These are phyloP conservation scores for Polytrichum formosum DNA, from an alignment of 225 moss, liverwort and hornwort species.

Conservation along the genomic window DNA sequence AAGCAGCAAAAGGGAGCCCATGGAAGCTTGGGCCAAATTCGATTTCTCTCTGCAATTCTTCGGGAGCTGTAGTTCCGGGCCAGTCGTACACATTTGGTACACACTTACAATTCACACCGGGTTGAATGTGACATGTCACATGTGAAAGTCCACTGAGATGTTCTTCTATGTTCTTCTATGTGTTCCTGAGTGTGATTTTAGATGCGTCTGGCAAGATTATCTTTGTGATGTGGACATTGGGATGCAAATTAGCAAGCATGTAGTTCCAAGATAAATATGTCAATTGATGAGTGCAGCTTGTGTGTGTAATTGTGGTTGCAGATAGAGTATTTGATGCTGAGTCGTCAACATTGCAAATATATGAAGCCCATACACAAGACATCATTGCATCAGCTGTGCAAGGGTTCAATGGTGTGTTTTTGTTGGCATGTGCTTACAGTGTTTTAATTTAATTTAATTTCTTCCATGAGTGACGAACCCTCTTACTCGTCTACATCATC, in stretches of 20 bases:
- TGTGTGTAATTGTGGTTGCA: slow-evolving; percentile 29
- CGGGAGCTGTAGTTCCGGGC: slow-evolving; percentile 43
- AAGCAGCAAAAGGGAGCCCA: slow-evolving; percentile 64
- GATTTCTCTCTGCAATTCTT: slow-evolving; percentile 55
- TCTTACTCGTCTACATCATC: no score
- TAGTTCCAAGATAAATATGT: background rate
- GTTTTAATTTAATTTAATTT: no score
- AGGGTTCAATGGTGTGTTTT: slow-evolving; percentile 79
- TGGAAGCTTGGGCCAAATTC: slow-evolving; percentile 77
- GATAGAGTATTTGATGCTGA: slow-evolving; percentile 79
- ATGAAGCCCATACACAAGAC: slow-evolving; percentile 81
- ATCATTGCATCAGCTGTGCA: slow-evolving; percentile 82
- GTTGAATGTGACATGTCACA: no score
- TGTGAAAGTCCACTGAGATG: no score
- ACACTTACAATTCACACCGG: no score
- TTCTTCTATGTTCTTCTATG: no score
- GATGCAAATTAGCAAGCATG: no score
- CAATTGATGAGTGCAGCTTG: background rate
- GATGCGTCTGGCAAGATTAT: no score
- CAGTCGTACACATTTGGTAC: slow-evolving; percentile 82
- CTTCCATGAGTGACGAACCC: no score
- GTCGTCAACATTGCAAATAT: slow-evolving; percentile 67
- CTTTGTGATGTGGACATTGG: no score
- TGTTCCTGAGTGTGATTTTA: no score
- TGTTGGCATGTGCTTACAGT: background rate